Percentiles rank a stretch among this genome's conserved stretches.
These are phyloP conservation scores for Ceratocystiopsis sp. DNA, from an alignment of 2,329 filamentous ascomycete genomes.

Conservation along the genomic window DNA sequence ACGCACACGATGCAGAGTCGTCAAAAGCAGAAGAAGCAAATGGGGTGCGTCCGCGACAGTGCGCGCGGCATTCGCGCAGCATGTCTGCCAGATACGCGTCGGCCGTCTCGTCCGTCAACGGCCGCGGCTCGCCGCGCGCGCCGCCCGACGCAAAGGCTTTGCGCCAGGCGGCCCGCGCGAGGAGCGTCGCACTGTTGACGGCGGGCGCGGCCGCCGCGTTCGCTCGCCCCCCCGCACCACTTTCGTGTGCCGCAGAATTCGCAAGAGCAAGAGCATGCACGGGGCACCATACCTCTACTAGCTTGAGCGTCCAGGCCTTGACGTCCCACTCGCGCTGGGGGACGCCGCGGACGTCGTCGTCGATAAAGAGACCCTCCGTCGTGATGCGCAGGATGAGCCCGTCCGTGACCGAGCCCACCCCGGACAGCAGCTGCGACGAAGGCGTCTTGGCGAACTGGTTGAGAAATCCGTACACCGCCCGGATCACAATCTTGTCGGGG, in stretches of 20 bases:
- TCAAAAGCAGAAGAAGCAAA: conserved; percentile 15
- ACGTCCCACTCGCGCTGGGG: conserved; percentile 97
- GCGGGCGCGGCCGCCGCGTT: conserved; percentile 16
- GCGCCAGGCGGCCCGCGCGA: conserved; percentile 29
- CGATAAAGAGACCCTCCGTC: conserved; percentile 89
- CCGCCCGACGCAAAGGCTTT: conserved; percentile 21
- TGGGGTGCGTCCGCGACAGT: conserved; percentile 21
- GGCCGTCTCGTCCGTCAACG: conserved; percentile 45
- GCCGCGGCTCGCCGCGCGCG: conserved; percentile 28
- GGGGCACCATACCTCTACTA: conserved; percentile 75
- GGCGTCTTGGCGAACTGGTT: conserved; percentile 80
- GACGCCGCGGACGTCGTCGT: conserved; percentile 81
- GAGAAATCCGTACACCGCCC: conserved; percentile 83
- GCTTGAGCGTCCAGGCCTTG: conserved; percentile 92
- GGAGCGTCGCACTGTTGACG: conserved; percentile 23
- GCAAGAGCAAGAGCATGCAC: conserved; percentile 38
- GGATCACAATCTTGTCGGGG: conserved; percentile 90
- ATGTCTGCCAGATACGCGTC: conserved; percentile 47
- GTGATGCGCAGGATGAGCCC: conserved; percentile 83
- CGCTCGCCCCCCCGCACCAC: neutral
- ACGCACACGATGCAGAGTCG: conserved; percentile 11
- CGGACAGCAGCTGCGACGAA: conserved; percentile 73
- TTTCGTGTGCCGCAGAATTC: conserved; percentile 21
- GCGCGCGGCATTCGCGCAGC: conserved; percentile 45
- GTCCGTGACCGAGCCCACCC: conserved; percentile 73